phyloP scores from a whole-genome alignment of 2,329 filamentous ascomycete genomes.

The Drechslera avenae region DNA sequence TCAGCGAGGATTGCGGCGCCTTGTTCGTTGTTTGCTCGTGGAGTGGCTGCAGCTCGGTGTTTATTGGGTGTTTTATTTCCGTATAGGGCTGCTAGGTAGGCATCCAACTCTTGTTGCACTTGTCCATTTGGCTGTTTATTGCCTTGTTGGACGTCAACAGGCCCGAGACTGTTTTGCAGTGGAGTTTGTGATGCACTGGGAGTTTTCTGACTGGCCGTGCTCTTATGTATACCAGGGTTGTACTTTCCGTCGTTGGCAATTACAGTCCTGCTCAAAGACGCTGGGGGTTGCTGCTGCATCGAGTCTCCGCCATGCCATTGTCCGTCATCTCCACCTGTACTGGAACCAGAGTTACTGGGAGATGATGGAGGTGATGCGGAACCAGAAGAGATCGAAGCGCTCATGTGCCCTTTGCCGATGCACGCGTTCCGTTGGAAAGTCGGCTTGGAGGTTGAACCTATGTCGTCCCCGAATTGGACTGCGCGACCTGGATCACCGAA shows the following conservation, averaged over 20 bases:
- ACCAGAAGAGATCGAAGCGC: slow-evolving; percentile 15
- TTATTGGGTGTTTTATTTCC: background rate
- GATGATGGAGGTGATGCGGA: slow-evolving; percentile 12
- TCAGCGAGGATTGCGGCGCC: no score
- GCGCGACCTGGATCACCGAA: slow-evolving; percentile 51
- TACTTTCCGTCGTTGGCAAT: no score
- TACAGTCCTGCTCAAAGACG: background rate
- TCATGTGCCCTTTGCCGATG: slow-evolving; percentile 24
- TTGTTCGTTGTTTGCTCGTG: no score
- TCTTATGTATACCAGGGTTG: no score
- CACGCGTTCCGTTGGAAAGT: slow-evolving; percentile 23
- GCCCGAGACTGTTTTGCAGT: background rate
- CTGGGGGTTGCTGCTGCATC: background rate
- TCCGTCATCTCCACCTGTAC: slow-evolving; percentile 11
- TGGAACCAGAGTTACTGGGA: background rate
- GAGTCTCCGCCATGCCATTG: slow-evolving; percentile 18
- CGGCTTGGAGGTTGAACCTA: slow-evolving; percentile 26
- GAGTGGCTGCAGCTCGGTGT: background rate
- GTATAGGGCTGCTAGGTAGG: slow-evolving; percentile 21
- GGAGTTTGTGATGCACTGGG: no score
- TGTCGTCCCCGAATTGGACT: slow-evolving; percentile 47
- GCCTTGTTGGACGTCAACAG: background rate
- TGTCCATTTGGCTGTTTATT: slow-evolving; percentile 9
- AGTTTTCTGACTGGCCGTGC: no score
- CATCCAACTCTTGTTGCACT: slow-evolving; percentile 23